Base-by-base conservation (phyloP, 352 stramenopile genomes). In the Pythium insidiosum region DNA sequence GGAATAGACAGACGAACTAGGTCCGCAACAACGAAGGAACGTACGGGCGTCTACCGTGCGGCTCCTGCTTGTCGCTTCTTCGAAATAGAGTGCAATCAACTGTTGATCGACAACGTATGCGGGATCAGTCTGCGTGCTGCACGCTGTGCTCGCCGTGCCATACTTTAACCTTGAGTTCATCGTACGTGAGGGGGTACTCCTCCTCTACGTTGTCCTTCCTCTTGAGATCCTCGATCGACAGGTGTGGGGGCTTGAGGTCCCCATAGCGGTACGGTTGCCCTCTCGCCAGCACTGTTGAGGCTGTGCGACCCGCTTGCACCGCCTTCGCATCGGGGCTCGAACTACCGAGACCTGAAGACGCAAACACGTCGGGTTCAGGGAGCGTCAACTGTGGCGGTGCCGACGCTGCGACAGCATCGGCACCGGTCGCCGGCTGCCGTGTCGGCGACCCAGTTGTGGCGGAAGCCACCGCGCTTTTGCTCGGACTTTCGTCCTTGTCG, bases 131-230 rank as follows among this genome's bases (percentile, higher is more conserved):
- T n/a, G n/a, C n/a, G n/a, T n/a, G n/a, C n/a, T n/a, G n/a, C n/a
- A n/a, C n/a, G n/a, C n/a, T n/a, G n/a, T n/a, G n/a, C 4, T 85
- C 63, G 21, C 57, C 65, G 28, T 73, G 62, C 77, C 80, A 93
- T 12, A 88, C 77, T 56, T 88, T 87, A 34, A 71, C 65, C 61
- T 92, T 92, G 49, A 93, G 73, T 41, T 90, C 77, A 46, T 87
- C 64, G 61, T 93, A 90, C 10, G 73, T 90, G 10, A 90, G 69
- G n/a, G 80, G 77, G 38, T 93, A 93, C 44, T 88, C 77, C 47
- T 93, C 77, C 51, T 93, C 77, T 18, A 87, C 63, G 41, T 80
- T 85, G 61, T 90, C 80, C 49, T 88, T 88, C 52, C 84, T 85
- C 33, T 79, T 78, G 42, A 90, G 66, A 47, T 89, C 80, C 15